Evolutionary conservation across 2,329 filamentous ascomycete species (phyloP), one percentile per base, ranked within the genome.

Genomic region (Sclerotinia sclerotiorum): DNA sequence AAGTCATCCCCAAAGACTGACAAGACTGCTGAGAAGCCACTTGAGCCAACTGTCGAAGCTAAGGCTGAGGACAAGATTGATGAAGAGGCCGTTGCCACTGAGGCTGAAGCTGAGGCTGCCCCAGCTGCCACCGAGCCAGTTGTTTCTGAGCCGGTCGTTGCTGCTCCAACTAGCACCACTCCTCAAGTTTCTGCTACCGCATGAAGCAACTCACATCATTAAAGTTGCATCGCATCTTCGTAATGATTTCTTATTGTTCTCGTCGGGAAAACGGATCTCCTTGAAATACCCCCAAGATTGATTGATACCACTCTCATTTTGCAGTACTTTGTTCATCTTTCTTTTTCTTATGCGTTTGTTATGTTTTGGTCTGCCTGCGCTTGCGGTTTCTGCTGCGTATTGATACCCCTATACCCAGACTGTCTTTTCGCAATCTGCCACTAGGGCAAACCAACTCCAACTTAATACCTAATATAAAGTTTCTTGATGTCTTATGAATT

Each of bases 1-100:
- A 77, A 77, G 70, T 70, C 75, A 51, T 73, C 75, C 24, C 74
- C 74, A 39, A 78, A 83, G 74, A 81, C 84, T 82, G 85, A 80
- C 81, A 82, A 76, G 78, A 74, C 72, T 77, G 80, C 80, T 70
- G 76, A 79, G 52, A 76, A 79, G 58, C 62, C 75, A 55, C 72
- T 73, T 44, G 72, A 77, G 54, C 74, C 74, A 19, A 77, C 77
- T 67, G 69, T 74, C 49, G 73, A 73, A 52, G 24, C 69, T 69
- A 69, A 69, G n/a, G 44, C 39, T 44, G 66, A 68, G 27, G 66
- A 68, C 13, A 67, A 62, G 35, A 62, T 67, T 35, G 69, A 77
- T 55, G 74, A 68, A 49, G 74, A 76, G 52, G 69, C 72, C 32
- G 66, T 73, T 39, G 76, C 79, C 68, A 72, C 77, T 49, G 73